Evolutionary conservation across 1,284 basidiomycete genomes (phyloP).

Genomic region (Rhodotorula mucilaginosa): DNA sequence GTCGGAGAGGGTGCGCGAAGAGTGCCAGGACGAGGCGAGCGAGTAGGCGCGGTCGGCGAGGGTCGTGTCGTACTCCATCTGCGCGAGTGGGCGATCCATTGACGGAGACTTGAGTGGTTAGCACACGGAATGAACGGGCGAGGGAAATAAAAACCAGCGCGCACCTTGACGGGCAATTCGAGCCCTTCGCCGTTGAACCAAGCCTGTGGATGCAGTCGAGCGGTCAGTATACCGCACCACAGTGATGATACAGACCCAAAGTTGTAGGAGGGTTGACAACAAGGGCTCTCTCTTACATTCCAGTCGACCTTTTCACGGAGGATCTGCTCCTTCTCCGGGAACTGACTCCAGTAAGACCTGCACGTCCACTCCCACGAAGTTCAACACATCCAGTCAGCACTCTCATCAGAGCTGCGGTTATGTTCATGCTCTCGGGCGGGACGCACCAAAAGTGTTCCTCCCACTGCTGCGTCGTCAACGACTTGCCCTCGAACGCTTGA

Average conservation of each 20-base stretch:
- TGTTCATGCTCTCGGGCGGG: conserved; percentile 43
- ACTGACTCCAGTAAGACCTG: conserved; percentile 58
- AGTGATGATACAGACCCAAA: no score
- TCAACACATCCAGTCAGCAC: neutral
- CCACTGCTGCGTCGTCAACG: conserved; percentile 87
- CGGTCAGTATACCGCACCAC: no score
- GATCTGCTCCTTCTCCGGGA: conserved; percentile 55
- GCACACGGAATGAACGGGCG: neutral
- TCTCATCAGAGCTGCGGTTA: no score
- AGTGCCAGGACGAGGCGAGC: conserved; percentile 75
- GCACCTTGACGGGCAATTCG: conserved; percentile 43
- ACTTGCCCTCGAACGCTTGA: conserved; percentile 70
- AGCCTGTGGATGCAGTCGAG: conserved; percentile 11
- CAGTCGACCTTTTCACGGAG: conserved; percentile 72
- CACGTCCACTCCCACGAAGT: no score
- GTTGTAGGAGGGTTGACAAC: no score
- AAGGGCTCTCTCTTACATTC: conserved; percentile 55
- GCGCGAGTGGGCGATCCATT: conserved; percentile 22
- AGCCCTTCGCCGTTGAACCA: conserved; percentile 49
- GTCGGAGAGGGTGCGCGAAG: conserved; percentile 57
- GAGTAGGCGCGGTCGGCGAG: conserved; percentile 62
- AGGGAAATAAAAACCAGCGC: neutral
- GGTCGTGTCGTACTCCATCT: conserved; percentile 77
- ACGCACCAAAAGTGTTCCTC: conserved; percentile 69
- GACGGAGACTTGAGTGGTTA: neutral